phyloP scores from a whole-genome alignment of 2,329 filamentous ascomycete genomes.

The Calonectria pseudoturangicola region DNA sequence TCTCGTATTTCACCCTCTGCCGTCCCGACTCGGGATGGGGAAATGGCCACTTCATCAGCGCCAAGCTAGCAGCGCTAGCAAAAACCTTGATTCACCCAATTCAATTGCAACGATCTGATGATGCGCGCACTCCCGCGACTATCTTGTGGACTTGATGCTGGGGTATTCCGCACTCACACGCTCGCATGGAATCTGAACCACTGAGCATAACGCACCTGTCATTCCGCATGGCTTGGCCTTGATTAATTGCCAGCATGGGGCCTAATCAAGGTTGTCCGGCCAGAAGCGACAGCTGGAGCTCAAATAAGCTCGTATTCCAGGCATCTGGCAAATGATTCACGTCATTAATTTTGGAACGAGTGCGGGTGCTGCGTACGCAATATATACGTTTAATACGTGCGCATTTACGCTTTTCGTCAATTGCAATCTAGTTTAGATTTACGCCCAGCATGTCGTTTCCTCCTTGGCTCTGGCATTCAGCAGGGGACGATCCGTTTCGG shows the following conservation, averaged over 20 bases:
- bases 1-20: background rate
- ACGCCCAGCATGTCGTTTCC: background rate
- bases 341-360: slow-evolving; percentile 17
- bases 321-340: slow-evolving; percentile 16
- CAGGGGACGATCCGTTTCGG: background rate
- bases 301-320: slow-evolving; percentile 19
- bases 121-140: background rate
- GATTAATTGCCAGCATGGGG: slow-evolving; percentile 4
- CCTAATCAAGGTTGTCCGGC: slow-evolving; percentile 16
- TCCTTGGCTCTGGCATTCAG: background rate
- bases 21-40: background rate
- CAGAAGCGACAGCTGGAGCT: background rate
- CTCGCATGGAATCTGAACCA: slow-evolving; percentile 15
- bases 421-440: background rate
- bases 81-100: slow-evolving; percentile 4
- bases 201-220: slow-evolving; percentile 13
- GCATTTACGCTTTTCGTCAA: slow-evolving; percentile 1
- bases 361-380: background rate
- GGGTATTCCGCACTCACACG: background rate
- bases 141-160: background rate
- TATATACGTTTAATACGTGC: background rate
- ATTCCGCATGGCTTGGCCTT: background rate
- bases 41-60: background rate
- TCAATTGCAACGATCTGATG: background rate
- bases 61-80: slow-evolving; percentile 1